Percentiles rank a stretch among this genome's conserved stretches.
phyloP scores from a whole-genome alignment of 2,329 filamentous ascomycete species.

The Fusarium virguliforme region DNA sequence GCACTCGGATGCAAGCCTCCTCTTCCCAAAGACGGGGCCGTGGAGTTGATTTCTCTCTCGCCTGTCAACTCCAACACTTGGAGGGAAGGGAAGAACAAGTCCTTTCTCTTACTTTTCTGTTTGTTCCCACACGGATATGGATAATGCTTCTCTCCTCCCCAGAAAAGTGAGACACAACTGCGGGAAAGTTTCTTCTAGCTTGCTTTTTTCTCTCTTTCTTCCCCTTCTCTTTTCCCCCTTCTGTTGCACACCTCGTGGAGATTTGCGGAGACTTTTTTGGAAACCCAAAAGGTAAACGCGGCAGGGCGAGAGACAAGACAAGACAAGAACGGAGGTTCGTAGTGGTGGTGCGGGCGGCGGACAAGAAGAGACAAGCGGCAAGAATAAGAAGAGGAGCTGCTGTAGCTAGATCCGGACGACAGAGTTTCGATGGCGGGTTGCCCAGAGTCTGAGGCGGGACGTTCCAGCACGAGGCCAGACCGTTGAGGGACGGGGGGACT shows the following conservation, averaged over 20 bases:
- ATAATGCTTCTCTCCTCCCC: constrained; percentile 2
- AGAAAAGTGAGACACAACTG: constrained; percentile 45
- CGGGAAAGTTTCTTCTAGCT: constrained; percentile 42
- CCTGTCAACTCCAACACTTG: constrained; percentile 34
- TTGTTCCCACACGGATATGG: constrained; percentile 39
- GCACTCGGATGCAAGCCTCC: constrained; percentile 35
- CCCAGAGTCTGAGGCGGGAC: constrained; percentile 38
- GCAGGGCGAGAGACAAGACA: constrained; percentile 32
- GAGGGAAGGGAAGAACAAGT: constrained; percentile 10
- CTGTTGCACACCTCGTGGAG: constrained; percentile 44
- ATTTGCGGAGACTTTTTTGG: constrained; percentile 45
- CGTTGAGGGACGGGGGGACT: constrained; percentile 40
- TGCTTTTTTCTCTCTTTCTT: constrained; percentile 41
- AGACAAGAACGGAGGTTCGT: constrained; percentile 27
- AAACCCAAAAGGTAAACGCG: constrained; percentile 35
- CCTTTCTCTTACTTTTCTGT: constrained; percentile 3
- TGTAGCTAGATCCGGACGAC: constrained; percentile 45
- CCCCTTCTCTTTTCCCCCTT: constrained; percentile 12
- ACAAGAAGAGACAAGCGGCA: constrained; percentile 13
- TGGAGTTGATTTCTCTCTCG: constrained; percentile 33
- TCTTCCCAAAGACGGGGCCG: constrained; percentile 35
- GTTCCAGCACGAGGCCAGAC: constrained; percentile 49
- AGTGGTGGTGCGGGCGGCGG: constrained; percentile 29
- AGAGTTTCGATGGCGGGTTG: constrained; percentile 42
- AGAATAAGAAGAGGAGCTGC: constrained; percentile 36